Conservation (phyloP, 306 rosid species). For the Boehmeria nivea region DNA sequence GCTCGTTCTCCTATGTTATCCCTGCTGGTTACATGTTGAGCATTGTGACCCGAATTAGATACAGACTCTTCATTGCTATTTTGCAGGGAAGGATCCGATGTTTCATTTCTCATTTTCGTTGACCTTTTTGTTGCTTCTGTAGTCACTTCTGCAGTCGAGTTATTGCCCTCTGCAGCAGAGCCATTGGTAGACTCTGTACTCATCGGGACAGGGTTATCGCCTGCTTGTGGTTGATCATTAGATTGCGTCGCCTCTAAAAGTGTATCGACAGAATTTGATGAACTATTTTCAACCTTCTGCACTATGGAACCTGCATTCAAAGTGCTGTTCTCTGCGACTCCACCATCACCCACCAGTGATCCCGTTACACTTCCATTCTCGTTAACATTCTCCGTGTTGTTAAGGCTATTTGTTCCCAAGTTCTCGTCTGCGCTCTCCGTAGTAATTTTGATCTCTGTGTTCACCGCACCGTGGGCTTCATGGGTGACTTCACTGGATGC, state of each 20-base stretch:
- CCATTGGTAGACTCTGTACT: conserved; percentile 27
- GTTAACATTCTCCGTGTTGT: conserved; percentile 24
- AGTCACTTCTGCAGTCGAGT: conserved; percentile 1
- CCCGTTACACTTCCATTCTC: conserved; percentile 29
- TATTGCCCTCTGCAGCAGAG: conserved; percentile 10
- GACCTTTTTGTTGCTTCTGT: not conserved
- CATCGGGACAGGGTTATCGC: conserved; percentile 23
- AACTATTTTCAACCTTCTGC: conserved; percentile 21
- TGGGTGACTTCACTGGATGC: conserved; percentile 98
- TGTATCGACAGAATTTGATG: conserved; percentile 1
- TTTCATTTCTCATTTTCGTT: conserved; percentile 1
- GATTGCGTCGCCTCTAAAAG: conserved; percentile 23
- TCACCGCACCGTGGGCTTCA: conserved; percentile 40
- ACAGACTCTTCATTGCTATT: conserved; percentile 20
- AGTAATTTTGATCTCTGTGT: conserved; percentile 31
- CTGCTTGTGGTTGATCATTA: conserved; percentile 26
- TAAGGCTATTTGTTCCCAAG: conserved; percentile 18
- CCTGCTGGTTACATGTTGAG: conserved; percentile 25
- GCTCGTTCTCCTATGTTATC: conserved; percentile 23
- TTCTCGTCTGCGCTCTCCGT: conserved; percentile 37
- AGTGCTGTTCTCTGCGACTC: conserved; percentile 16
- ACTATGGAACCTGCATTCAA: conserved; percentile 26
- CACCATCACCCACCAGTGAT: conserved; percentile 33
- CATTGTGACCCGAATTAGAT: conserved; percentile 3
- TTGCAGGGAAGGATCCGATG: conserved; percentile 31